phyloP scores from a whole-genome alignment of 257 asterid species.

The Linderniella brevidens region DNA sequence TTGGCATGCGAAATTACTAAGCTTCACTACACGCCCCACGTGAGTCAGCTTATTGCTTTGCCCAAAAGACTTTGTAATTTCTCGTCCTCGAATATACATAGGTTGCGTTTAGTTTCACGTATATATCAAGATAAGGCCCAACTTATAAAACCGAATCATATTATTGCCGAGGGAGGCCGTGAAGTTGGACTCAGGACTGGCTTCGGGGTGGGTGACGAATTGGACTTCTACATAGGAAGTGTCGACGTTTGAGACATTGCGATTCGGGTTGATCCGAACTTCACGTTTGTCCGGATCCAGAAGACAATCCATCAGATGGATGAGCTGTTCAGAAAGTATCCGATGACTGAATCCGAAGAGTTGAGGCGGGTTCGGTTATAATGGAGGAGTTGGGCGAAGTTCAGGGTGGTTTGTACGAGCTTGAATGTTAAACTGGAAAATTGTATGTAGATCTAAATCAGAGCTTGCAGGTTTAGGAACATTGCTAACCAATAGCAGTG shows the following conservation, averaged over 20 bases:
- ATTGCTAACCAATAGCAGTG: no score
- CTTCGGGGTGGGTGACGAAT: conserved; percentile 44
- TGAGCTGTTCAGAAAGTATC: conserved; percentile 29
- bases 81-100: no score
- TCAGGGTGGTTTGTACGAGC: conserved; percentile 36
- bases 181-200: conserved; percentile 46
- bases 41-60: no score
- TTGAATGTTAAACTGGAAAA: conserved; percentile 37
- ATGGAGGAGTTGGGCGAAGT: conserved; percentile 39
- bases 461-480: no score
- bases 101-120: no score
- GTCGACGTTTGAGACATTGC: conserved; percentile 41
- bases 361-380: conserved; percentile 27
- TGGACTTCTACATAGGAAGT: conserved; percentile 52
- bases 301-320: conserved; percentile 39
- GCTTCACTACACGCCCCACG: no score
- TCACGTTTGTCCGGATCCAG: conserved; percentile 22
- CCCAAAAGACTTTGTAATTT: no score
- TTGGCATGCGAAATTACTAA: no score
- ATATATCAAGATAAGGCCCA: no score
- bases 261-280: conserved; percentile 28
- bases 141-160: no score
- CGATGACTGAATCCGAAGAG: conserved; percentile 38
- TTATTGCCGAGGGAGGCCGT: conserved; percentile 43
- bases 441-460: no score